Evolutionary conservation across 208 protist species (phyloP).

Genomic region (Trypanosoma melophagium): DNA sequence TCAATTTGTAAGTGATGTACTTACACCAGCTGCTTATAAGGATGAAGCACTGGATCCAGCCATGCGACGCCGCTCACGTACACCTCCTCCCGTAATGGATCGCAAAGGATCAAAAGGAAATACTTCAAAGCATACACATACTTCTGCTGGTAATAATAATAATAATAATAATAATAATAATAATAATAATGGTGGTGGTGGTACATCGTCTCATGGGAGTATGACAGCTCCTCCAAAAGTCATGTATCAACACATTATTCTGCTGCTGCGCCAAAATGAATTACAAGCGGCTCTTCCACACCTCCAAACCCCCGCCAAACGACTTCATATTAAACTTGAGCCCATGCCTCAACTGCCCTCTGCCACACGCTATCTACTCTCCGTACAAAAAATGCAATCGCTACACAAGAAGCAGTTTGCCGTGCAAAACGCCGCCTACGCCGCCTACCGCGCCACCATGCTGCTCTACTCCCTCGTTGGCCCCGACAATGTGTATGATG

Average conservation of each 20-base stretch:
- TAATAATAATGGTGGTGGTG: too few relatives aligned
- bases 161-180: too few relatives aligned
- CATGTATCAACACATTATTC: constrained; percentile 48
- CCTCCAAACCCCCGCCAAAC: constrained; percentile 28
- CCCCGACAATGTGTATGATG: constrained; percentile 59
- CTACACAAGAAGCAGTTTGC: constrained; percentile 65
- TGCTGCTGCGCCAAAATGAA: constrained; percentile 70
- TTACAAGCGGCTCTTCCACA: constrained; percentile 33
- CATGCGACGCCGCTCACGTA: constrained; percentile 13
- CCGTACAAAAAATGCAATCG: constrained; percentile 55
- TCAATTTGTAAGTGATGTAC: constrained; percentile 56
- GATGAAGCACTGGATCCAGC: constrained; percentile 6
- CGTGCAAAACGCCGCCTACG: constrained; percentile 57
- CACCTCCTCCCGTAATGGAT: background rate
- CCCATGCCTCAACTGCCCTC: constrained; percentile 17
- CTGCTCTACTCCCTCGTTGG: constrained; percentile 61
- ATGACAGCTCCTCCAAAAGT: background rate
- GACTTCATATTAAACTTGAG: constrained; percentile 30
- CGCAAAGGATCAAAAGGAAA: constrained; percentile 1
- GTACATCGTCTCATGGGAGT: too few relatives aligned
- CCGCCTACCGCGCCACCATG: constrained; percentile 70
- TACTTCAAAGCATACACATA: background rate
- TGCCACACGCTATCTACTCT: constrained; percentile 38
- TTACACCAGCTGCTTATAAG: constrained; percentile 36
- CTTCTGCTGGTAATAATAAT: background rate